Percentiles rank a stretch among this genome's conserved stretches.
Evolutionary conservation across 139 green algal species (phyloP).

Genomic region (Chlamydomonas schloesseri): DNA sequence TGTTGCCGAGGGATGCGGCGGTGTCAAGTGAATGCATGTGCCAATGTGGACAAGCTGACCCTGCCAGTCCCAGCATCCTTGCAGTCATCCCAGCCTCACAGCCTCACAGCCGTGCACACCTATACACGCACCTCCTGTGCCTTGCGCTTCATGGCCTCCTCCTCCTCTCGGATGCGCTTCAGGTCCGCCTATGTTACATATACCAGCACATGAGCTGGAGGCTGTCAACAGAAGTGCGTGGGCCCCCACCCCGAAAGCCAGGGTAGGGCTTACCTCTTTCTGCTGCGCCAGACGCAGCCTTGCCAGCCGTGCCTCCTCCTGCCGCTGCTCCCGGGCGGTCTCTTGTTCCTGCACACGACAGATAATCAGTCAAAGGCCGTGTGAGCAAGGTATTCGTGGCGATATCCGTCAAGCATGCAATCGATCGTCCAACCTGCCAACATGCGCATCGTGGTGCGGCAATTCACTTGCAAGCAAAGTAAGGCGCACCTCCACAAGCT

Average conservation of each 20-base stretch:
- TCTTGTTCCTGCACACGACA: conserved; percentile 2
- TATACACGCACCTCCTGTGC: conserved; percentile 4
- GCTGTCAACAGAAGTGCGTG: not conserved
- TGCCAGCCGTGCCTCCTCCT: not conserved
- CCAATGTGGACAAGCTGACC: too few relatives aligned
- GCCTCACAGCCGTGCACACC: too few relatives aligned
- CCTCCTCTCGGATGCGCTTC: conserved; percentile 9
- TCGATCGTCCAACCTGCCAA: too few relatives aligned
- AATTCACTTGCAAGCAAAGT: too few relatives aligned
- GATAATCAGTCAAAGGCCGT: too few relatives aligned
- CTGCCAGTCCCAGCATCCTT: too few relatives aligned
- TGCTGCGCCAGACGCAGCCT: conserved; percentile 3
- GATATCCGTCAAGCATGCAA: not conserved
- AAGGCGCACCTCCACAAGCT: conserved; percentile 53
- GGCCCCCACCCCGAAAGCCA: not conserved
- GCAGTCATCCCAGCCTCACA: too few relatives aligned
- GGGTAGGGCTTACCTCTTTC: conserved; percentile 6
- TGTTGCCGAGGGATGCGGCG: not conserved
- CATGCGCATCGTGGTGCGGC: too few relatives aligned
- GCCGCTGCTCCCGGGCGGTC: not conserved
- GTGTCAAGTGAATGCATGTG: not conserved
- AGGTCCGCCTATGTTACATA: conserved; percentile 1
- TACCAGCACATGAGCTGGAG: not conserved
- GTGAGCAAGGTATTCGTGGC: too few relatives aligned
- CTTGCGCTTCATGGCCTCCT: conserved; percentile 18